Evolutionary conservation across 1,284 basidiomycete genomes (phyloP), one percentile per base, ranked within the genome.

Genomic region (Heterobasidion irregulare): DNA sequence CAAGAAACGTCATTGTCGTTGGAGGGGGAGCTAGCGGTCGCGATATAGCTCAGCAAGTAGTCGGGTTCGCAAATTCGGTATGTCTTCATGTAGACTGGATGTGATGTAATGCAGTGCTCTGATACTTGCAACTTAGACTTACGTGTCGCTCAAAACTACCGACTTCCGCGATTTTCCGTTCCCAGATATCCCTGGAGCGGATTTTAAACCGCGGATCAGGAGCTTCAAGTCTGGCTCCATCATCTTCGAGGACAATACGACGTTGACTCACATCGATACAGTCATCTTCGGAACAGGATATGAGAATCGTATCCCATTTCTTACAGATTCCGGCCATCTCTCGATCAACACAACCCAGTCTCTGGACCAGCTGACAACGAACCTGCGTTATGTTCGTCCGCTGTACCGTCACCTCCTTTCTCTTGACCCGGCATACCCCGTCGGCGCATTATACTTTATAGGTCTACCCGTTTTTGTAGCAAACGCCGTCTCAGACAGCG

Each of bases 271-370:
- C 44, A 71, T 80, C 19, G 78, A 83, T 56, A 61, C 71, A 2
- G 65, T 84, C 32, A 64, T 83, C 38, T 70, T 81, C 9, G 80
- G 68, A 0, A 83, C 80, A 0, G 82, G 82, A 6, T 83, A 83
- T 58, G 73, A 81, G 53, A 59, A 75, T 54, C 72, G 70, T 35
- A 68, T 79, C 7, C 80, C 80, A 0, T 83, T 82, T 67, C 72
- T 84, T 15, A 73, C 75, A 45, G 61, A 57, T 15, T 65, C 72
- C 47, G 65, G 70, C 41, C 66, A 66, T 18, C 59, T 77, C 41
- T 52, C 26, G 43, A 36, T 38, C 33, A 38, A 41, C 46, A 54
- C 6, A 18, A 47, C 52, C 10, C 41, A 13, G 41, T 36, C 34
- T 52, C n/a, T 33, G 12, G 51, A 46, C 33, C 8, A 19, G 8